Evolutionary conservation across 108 stramenopile genomes (phyloP).

Genomic region (Skeletonema potamos): DNA sequence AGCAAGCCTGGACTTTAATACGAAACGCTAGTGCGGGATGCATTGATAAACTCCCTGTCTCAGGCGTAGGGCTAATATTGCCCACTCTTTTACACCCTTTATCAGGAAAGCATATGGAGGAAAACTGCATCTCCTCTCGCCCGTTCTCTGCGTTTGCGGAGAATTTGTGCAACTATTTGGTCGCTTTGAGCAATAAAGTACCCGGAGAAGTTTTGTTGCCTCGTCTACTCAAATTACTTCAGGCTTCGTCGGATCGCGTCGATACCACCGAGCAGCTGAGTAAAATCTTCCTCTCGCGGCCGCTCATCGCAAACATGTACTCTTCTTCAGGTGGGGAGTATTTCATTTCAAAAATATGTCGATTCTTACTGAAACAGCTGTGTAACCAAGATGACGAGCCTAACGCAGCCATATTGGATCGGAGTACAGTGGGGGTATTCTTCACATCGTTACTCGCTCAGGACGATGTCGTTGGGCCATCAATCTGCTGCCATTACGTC

Average conservation of each 20-base stretch:
- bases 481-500: conserved; percentile 23
- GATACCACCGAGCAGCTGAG: conserved; percentile 12
- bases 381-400: background rate
- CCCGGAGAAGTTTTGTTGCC: conserved; percentile 1
- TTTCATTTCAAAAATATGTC: conserved; percentile 1
- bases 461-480: conserved; percentile 13
- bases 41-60: background rate
- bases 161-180: conserved; percentile 4
- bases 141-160: conserved; percentile 16
- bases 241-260: background rate
- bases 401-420: background rate
- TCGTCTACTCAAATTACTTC: conserved; percentile 5
- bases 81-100: conserved; percentile 15
- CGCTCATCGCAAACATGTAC: conserved; percentile 8
- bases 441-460: conserved; percentile 17
- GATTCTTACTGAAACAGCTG: conserved; percentile 17
- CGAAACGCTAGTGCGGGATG: background rate
- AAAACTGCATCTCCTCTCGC: conserved; percentile 8
- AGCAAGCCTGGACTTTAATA: conserved; percentile 11
- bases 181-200: conserved; percentile 8
- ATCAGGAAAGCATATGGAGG: conserved; percentile 4
- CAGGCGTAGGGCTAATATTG: conserved; percentile 10
- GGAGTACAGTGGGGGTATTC: conserved; percentile 1
- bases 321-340: background rate
- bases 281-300: conserved; percentile 3